Percentiles rank a stretch among this genome's conserved stretches.
Evolutionary conservation across 331 rosid species (phyloP).

Genomic region (Acacia pycnantha): DNA sequence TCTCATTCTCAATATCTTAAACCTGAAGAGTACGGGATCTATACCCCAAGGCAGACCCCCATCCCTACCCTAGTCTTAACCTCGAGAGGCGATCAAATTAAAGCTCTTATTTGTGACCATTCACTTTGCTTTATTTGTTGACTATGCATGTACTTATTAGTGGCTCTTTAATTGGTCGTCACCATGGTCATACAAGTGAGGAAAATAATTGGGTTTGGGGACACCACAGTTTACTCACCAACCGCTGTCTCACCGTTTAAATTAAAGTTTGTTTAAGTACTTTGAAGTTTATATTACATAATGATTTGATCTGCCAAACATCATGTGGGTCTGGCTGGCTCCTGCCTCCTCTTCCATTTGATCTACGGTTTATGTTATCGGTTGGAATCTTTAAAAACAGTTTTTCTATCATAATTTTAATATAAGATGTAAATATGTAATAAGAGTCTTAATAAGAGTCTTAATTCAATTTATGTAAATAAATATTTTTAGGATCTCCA

Average conservation of each 20-base stretch:
- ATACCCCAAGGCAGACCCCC: conserved; percentile 16
- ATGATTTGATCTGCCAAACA: neutral
- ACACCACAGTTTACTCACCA: neutral
- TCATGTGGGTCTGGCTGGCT: neutral
- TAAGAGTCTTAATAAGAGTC: no score
- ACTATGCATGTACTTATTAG: conserved; percentile 1
- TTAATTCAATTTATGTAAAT: no score
- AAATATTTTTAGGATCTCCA: no score
- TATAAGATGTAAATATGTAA: no score
- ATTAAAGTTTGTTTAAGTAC: neutral
- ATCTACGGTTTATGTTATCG: no score
- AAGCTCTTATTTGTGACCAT: neutral
- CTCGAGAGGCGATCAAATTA: no score
- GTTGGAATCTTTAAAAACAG: no score
- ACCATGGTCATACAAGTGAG: neutral
- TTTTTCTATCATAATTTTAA: no score
- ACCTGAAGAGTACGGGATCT: neutral
- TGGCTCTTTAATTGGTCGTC: neutral
- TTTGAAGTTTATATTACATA: neutral
- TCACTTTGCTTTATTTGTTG: neutral
- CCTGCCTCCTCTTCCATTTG: neutral
- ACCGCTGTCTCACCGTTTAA: neutral
- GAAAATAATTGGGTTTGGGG: neutral
- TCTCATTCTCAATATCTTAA: neutral
- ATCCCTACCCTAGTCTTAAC: conserved; percentile 13